Evolutionary conservation across 2,329 filamentous ascomycete genomes (phyloP).

Genomic region (Neoarthrinium moseri): DNA sequence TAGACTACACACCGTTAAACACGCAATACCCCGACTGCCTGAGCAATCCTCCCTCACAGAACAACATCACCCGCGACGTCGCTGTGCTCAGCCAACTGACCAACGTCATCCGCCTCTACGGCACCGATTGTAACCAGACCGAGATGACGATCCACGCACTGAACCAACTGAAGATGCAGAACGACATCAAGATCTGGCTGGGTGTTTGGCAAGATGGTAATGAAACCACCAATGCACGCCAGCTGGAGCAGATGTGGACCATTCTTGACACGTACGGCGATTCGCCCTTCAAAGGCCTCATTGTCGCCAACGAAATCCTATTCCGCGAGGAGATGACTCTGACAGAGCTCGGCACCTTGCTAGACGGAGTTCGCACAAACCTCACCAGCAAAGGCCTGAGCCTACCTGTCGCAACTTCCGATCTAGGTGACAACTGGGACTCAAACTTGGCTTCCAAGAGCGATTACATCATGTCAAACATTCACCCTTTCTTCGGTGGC

Average conservation of each 20-base stretch:
- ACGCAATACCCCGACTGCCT: constrained; percentile 86
- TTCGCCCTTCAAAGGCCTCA: constrained; percentile 75
- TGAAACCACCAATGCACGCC: constrained; percentile 76
- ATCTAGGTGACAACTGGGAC: constrained; percentile 88
- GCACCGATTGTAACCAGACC: constrained; percentile 96
- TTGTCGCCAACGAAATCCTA: constrained; percentile 77
- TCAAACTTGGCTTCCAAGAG: constrained; percentile 64
- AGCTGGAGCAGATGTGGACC: constrained; percentile 80
- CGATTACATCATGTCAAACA: constrained; percentile 93
- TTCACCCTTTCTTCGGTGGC: constrained; percentile 94
- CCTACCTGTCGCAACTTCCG: constrained; percentile 81
- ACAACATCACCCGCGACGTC: constrained; percentile 90
- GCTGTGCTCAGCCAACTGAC: constrained; percentile 89
- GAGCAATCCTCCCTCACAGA: constrained; percentile 76
- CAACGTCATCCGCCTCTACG: constrained; percentile 84
- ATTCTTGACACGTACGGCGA: constrained; percentile 70
- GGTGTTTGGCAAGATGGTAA: constrained; percentile 92
- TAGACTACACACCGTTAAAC: constrained; percentile 93
- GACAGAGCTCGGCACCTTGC: constrained; percentile 59
- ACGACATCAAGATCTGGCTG: constrained; percentile 83
- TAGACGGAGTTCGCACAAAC: constrained; percentile 70
- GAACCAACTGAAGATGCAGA: constrained; percentile 67
- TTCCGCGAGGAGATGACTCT: constrained; percentile 74
- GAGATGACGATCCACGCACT: constrained; percentile 89
- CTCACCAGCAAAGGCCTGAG: constrained; percentile 64